Evolutionary conservation across 768 basidiomycete genomes (phyloP), one percentile per base, ranked within the genome.

Genomic region (Termitomyces sp.): DNA sequence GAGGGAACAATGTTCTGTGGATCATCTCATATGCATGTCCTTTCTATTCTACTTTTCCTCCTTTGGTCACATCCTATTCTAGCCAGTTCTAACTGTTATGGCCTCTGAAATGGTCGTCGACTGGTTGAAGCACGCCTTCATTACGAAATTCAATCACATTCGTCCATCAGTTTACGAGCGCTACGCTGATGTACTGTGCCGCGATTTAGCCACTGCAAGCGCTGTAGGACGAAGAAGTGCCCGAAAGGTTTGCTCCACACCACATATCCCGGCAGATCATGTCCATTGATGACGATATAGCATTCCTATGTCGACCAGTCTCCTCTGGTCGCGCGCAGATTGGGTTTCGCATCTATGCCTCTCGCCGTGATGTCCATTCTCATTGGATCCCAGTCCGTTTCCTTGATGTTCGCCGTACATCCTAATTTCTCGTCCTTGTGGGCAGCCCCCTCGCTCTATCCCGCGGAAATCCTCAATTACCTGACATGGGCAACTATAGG

Each of bases 101-200:
- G 68, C 86, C 4, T 96, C 94, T 2, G 97, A 99, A 71, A 90
- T 93, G 82, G 71, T 91, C 13, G 97, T 99, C 12, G 97, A 99
- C 70, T 99, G 96, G 96, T 79, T 98, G 53, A 99, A 99, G 71
- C 97, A 99, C 67, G 96, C 95, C 11, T 99, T 98, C 75, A 98
- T 99, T 66, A 96, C 95, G 53, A 99, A 99, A 72, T 98, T 98
- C 78, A 99, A 99, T 66, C 96, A 98, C 67, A 95, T 99, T 49
- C 86, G 95, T 0, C 93, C 95, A 0, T 90, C 89, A 0, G 93
- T 98, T 2, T 99, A 98, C 65, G 94, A 94, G 62, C 83, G 96
- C 16, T 99, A 93, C 70, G 91, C 88, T 3, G 97, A 99, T 66
- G 93, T 99, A 0, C 80, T 99, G 1, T 98, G 95, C 68, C 88